These are phyloP conservation scores for Penicillium digitatum DNA, from an alignment of 2,329 filamentous ascomycete species.

Conservation along the genomic window DNA sequence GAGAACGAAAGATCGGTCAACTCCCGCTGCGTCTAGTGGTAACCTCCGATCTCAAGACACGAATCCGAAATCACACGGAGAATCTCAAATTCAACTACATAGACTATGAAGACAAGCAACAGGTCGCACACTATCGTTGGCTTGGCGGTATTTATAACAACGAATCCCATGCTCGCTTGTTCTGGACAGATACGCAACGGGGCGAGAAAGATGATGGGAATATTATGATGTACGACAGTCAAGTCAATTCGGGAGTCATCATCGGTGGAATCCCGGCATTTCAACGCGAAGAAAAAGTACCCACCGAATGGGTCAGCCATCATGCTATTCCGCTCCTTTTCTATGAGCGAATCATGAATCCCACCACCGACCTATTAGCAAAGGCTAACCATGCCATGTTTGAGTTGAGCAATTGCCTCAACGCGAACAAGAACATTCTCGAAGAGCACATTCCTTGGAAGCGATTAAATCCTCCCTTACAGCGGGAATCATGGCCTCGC, in stretches of 20 bases:
- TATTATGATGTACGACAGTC: slow-evolving; percentile 33
- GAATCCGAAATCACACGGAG: slow-evolving; percentile 24
- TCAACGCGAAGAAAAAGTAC: slow-evolving; percentile 22
- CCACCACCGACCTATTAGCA: slow-evolving; percentile 16
- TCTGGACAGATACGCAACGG: slow-evolving; percentile 31
- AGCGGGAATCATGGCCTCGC: slow-evolving; percentile 1
- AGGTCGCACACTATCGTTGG: slow-evolving; percentile 34
- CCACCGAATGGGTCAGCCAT: slow-evolving; percentile 21
- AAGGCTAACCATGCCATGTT: slow-evolving; percentile 12
- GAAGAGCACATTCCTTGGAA: slow-evolving; percentile 2
- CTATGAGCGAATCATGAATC: slow-evolving; percentile 35
- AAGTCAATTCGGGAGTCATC: slow-evolving; percentile 24
- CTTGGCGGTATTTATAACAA: slow-evolving; percentile 37
- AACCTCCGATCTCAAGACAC: slow-evolving; percentile 8
- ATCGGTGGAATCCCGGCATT: slow-evolving; percentile 22
- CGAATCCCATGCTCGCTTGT: slow-evolving; percentile 24
- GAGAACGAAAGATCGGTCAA: slow-evolving; percentile 14
- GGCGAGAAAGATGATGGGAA: slow-evolving; percentile 23
- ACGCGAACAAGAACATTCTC: background rate
- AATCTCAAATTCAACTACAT: slow-evolving; percentile 26
- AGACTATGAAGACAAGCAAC: slow-evolving; percentile 11
- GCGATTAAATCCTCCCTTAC: background rate
- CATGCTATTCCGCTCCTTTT: slow-evolving; percentile 28
- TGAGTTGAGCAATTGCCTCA: slow-evolving; percentile 9
- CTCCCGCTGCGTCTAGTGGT: slow-evolving; percentile 34